phyloP scores from a whole-genome alignment of 2,329 filamentous ascomycete genomes.

The Penicillium occitanis region DNA sequence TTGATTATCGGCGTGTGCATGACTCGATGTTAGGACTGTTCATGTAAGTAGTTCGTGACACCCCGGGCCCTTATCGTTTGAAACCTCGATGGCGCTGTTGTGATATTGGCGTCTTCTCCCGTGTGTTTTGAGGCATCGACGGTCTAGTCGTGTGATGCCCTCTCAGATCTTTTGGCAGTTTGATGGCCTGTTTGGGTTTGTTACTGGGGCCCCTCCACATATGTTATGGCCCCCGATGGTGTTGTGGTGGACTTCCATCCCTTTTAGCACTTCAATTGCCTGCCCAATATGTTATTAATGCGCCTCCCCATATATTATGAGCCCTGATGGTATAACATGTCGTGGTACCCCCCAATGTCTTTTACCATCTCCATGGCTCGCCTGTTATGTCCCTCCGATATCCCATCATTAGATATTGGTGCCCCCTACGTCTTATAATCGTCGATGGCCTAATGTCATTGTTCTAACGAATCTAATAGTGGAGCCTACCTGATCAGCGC shows the following conservation, averaged over 20 bases:
- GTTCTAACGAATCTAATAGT: constrained; percentile 26
- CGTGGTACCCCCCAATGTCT: not conserved
- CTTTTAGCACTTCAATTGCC: too few relatives aligned
- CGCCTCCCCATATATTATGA: not conserved
- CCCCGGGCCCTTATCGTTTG: not conserved
- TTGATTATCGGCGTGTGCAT: constrained; percentile 66
- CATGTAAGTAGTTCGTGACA: constrained; percentile 51
- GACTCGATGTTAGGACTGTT: constrained; percentile 78
- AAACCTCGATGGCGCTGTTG: not conserved
- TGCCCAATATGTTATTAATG: too few relatives aligned
- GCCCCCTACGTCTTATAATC: not conserved
- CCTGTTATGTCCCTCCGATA: too few relatives aligned
- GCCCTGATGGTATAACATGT: not conserved
- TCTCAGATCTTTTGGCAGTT: not conserved
- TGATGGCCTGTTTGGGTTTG: not conserved
- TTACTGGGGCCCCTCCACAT: not conserved
- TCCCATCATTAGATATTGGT: not conserved
- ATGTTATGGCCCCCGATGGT: too few relatives aligned
- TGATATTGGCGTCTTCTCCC: not conserved
- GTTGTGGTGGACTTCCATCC: too few relatives aligned
- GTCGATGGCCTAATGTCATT: not conserved
- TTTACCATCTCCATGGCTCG: too few relatives aligned
- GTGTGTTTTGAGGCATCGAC: not conserved
- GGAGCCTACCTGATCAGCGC: constrained; percentile 81
- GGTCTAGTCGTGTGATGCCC: not conserved